These are phyloP conservation scores for Vaccinium corymbosum DNA, from an alignment of 148 eudicot genomes.

Conservation along the genomic window DNA sequence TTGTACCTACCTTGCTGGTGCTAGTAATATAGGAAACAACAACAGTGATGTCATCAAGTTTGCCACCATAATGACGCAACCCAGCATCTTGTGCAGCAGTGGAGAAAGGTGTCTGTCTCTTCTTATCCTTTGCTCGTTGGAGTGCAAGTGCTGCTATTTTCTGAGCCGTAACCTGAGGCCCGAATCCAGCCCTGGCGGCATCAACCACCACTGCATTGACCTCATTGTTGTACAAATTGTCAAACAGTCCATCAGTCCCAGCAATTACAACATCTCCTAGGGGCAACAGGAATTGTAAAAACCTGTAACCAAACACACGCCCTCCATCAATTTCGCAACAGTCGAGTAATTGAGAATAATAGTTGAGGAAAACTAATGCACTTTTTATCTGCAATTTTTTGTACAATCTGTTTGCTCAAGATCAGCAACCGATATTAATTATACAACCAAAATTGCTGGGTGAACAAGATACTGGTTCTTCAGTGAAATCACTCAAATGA, in stretches of 20 bases:
- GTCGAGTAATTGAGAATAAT: background rate
- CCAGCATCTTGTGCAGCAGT: conserved; percentile 34
- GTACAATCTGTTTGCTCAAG: background rate
- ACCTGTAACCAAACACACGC: conserved; percentile 32
- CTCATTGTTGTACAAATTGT: conserved; percentile 54
- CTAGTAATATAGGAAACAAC: conserved; percentile 31
- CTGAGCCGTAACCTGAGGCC: conserved; percentile 51
- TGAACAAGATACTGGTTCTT: background rate
- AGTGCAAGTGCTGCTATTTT: conserved; percentile 32
- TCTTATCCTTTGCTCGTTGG: conserved; percentile 27
- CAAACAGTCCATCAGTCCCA: conserved; percentile 61
- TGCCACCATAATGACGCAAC: conserved; percentile 31
- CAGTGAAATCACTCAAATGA: background rate
- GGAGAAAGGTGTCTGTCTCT: conserved; percentile 33
- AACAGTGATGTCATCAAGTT: conserved; percentile 31
- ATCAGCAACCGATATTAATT: background rate
- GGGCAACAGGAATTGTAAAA: conserved; percentile 46
- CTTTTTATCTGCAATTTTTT: background rate
- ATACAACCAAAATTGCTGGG: background rate
- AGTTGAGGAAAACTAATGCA: background rate
- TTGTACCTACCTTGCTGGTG: conserved; percentile 20
- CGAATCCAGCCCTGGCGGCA: conserved; percentile 42
- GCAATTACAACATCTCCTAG: conserved; percentile 55
- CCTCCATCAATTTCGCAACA: background rate
- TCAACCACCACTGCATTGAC: conserved; percentile 46